These are phyloP conservation scores for Bryoglossum gracile DNA, from an alignment of 495 filamentous ascomycete species.

Conservation along the genomic window DNA sequence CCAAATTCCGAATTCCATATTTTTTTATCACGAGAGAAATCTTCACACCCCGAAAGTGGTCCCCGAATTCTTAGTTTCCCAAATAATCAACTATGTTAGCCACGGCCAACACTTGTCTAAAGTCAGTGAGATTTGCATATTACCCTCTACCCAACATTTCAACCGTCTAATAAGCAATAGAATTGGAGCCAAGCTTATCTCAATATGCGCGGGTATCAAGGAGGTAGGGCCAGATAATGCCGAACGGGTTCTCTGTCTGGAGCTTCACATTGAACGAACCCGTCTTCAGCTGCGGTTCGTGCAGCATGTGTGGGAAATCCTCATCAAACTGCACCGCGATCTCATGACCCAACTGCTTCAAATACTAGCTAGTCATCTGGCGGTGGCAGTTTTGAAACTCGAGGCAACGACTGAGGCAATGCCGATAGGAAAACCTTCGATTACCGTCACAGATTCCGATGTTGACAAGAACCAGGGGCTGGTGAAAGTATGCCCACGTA, in stretches of 20 bases:
- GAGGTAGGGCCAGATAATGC: conserved; percentile 24
- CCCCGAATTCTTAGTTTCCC: no score
- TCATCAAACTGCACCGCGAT: conserved; percentile 27
- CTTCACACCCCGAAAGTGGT: no score
- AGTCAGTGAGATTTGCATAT: no score
- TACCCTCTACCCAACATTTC: no score
- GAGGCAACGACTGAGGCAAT: conserved; percentile 9
- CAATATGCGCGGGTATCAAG: conserved; percentile 25
- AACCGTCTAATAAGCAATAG: no score
- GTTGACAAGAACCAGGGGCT: no score
- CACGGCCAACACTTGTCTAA: no score
- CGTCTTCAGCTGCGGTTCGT: conserved; percentile 28
- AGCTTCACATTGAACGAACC: conserved; percentile 22
- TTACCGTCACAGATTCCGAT: no score
- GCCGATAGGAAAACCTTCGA: conserved; percentile 24
- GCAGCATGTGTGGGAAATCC: conserved; percentile 18
- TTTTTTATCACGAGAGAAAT: no score
- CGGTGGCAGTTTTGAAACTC: conserved; percentile 21
- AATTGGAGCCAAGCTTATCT: conserved; percentile 24
- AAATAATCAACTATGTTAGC: no score
- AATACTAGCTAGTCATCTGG: conserved; percentile 25
- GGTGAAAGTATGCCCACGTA: no score
- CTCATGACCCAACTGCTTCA: conserved; percentile 26
- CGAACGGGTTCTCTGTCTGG: conserved; percentile 22
- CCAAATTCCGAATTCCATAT: no score